Evolutionary conservation across 2,329 filamentous ascomycete species (phyloP), one percentile per base, ranked within the genome.

Genomic region (Balansia obtecta): DNA sequence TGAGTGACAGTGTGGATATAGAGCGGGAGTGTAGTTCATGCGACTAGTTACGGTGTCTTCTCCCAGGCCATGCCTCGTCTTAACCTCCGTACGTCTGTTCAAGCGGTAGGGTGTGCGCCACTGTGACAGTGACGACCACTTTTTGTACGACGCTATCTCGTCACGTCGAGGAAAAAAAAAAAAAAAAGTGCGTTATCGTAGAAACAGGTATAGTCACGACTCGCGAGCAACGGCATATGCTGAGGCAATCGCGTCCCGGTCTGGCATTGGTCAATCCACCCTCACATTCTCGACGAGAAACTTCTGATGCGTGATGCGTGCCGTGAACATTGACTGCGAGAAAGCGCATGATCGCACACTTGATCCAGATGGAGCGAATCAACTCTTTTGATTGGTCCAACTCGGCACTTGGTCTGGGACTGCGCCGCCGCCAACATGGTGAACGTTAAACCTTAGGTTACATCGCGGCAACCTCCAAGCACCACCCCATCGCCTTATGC

Each of bases 381-480:
- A 15, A 13, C 6, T 33, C 30, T 13, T 16, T 44, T 32, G 42
- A 49, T 49, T 52, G 50, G 50, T 33, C 39, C 5, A 34, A 33
- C 13, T n/a, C 27, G 27, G 20, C 34, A 44, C 47, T 37, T 46
- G 41, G 7, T 45, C 38, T 18, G 47, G 30, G 45, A 15, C 30
- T 45, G 50, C 46, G 16, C 46, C 46, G 46, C n/a, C 37, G 37
- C 38, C 8, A 22, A 46, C 32, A 30, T 40, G 12, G 40, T 39
- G 41, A 46, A 48, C 46, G 34, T 43, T 27, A 51, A 55, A 53
- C n/a, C 27, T 42, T 46, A 40, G 12, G 53, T 56, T 46, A 51
- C 49, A 56, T 55, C 38, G 45, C 48, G 33, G 53, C 44, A 48
- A 47, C 49, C 52, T 46, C 42, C 42, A 49, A 53, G 37, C 54